These are phyloP conservation scores for Calocybe gambosa DNA, from an alignment of 1,284 basidiomycete species.

Conservation along the genomic window DNA sequence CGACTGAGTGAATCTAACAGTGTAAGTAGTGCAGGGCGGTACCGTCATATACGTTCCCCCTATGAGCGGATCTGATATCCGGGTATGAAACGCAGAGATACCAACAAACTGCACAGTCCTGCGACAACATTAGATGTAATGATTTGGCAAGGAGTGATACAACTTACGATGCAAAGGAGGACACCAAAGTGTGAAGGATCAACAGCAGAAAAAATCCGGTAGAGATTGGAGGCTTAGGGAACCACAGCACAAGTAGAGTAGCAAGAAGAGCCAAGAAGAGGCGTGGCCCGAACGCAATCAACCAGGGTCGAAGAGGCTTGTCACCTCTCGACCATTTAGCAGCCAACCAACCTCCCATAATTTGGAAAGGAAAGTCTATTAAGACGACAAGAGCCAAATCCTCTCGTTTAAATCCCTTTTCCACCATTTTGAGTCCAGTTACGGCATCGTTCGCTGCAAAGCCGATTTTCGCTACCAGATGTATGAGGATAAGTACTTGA, in stretches of 20 bases:
- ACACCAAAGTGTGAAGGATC: constrained; percentile 75
- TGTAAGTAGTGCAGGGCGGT: constrained; percentile 20
- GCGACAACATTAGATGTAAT: neutral
- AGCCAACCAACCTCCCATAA: constrained; percentile 93
- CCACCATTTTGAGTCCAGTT: constrained; percentile 91
- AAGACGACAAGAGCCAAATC: constrained; percentile 93
- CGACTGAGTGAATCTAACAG: constrained; percentile 1
- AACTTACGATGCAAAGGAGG: constrained; percentile 79
- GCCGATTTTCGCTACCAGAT: constrained; percentile 92
- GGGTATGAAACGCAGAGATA: constrained; percentile 96
- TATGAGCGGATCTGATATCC: constrained; percentile 94
- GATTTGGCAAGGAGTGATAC: constrained; percentile 4
- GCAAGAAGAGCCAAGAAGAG: constrained; percentile 70
- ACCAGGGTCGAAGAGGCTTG: constrained; percentile 79
- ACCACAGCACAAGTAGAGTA: constrained; percentile 78
- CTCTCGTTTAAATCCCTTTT: constrained; percentile 94
- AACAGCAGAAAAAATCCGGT: constrained; percentile 81
- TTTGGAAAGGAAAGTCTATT: constrained; percentile 98
- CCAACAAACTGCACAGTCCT: constrained; percentile 98
- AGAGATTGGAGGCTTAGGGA: constrained; percentile 74
- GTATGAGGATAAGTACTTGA: constrained; percentile 82
- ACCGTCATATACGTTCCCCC: constrained; percentile 99
- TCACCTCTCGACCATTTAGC: constrained; percentile 86
- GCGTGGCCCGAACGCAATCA: constrained; percentile 88
- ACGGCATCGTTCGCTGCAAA: constrained; percentile 95